phyloP scores from a whole-genome alignment of 2,329 filamentous ascomycete species.

The Aspergillus flavus region DNA sequence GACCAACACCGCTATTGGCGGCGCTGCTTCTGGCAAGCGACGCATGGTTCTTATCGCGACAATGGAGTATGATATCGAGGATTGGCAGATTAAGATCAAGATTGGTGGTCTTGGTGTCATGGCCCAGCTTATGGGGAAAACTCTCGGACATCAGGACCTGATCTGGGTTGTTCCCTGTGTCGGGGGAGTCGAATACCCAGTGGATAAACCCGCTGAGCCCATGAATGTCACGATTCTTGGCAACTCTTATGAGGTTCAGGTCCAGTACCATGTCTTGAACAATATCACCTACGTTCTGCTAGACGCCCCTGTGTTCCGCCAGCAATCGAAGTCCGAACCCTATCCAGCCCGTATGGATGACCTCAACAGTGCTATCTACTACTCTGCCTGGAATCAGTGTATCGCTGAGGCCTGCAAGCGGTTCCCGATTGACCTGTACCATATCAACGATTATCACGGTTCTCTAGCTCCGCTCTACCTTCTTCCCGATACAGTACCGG shows the following conservation, averaged over 20 bases:
- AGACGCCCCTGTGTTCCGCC: constrained; percentile 67
- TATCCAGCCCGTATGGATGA: constrained; percentile 72
- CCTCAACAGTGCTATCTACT: constrained; percentile 67
- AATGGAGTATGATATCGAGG: constrained; percentile 73
- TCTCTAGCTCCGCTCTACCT: constrained; percentile 66
- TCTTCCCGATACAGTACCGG: constrained; percentile 63
- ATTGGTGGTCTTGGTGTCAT: constrained; percentile 72
- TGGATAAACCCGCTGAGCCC: constrained; percentile 60
- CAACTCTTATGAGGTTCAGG: constrained; percentile 61
- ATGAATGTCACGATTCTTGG: constrained; percentile 66
- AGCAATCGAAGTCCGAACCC: constrained; percentile 64
- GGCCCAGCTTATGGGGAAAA: constrained; percentile 70
- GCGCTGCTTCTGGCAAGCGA: constrained; percentile 31
- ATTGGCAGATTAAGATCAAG: constrained; percentile 72
- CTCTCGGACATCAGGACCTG: constrained; percentile 65
- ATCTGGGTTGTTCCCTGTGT: constrained; percentile 68
- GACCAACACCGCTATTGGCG: constrained; percentile 38
- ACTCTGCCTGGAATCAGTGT: constrained; percentile 71
- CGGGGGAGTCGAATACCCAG: constrained; percentile 65
- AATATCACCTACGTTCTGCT: constrained; percentile 71
- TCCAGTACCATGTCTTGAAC: constrained; percentile 64
- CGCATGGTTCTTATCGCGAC: constrained; percentile 67
- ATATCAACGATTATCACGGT: constrained; percentile 69
- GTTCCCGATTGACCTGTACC: constrained; percentile 66
- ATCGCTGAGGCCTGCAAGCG: constrained; percentile 65